phyloP scores from a whole-genome alignment of 1,284 basidiomycete genomes.

The Leccinum subrobustum region DNA sequence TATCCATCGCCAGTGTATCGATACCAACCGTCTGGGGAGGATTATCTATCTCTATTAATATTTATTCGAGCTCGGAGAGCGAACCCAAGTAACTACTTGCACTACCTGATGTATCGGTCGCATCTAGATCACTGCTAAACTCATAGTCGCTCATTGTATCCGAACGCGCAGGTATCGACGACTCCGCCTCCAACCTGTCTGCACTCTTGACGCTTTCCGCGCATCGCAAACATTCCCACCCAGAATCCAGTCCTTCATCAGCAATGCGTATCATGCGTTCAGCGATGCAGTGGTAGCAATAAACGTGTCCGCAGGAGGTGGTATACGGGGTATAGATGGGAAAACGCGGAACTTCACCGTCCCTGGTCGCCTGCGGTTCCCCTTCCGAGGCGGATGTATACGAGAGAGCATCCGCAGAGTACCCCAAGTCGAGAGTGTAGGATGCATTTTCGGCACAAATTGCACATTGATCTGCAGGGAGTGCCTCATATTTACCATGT shows the following conservation, averaged over 20 bases:
- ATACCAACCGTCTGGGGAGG: constrained; percentile 1
- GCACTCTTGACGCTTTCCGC: constrained; percentile 55
- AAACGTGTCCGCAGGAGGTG: constrained; percentile 76
- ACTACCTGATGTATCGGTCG: constrained; percentile 34
- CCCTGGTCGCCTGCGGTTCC: constrained; percentile 2
- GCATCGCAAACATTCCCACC: constrained; percentile 85
- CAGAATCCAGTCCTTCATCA: constrained; percentile 59
- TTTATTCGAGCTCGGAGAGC: constrained; percentile 24
- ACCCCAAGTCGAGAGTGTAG: constrained; percentile 54
- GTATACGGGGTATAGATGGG: constrained; percentile 73
- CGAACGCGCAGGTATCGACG: constrained; percentile 19
- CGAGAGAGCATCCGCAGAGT: constrained; percentile 50
- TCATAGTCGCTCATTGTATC: constrained; percentile 50
- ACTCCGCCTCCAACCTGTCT: constrained; percentile 44
- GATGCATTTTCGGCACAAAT: constrained; percentile 77
- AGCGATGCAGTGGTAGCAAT: constrained; percentile 87
- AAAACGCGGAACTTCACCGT: constrained; percentile 43
- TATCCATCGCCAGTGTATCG: constrained; percentile 13
- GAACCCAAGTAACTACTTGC: constrained; percentile 32
- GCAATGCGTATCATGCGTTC: constrained; percentile 74
- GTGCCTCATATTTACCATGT: constrained; percentile 61
- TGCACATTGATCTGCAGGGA: constrained; percentile 70
- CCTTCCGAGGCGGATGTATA: constrained; percentile 26
- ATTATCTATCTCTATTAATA: background rate
- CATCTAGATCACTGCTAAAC: constrained; percentile 54